Evolutionary conservation across 2,329 filamentous ascomycete species (phyloP), one percentile per base, ranked within the genome.

Genomic region (Pseudocercospora crystallina): DNA sequence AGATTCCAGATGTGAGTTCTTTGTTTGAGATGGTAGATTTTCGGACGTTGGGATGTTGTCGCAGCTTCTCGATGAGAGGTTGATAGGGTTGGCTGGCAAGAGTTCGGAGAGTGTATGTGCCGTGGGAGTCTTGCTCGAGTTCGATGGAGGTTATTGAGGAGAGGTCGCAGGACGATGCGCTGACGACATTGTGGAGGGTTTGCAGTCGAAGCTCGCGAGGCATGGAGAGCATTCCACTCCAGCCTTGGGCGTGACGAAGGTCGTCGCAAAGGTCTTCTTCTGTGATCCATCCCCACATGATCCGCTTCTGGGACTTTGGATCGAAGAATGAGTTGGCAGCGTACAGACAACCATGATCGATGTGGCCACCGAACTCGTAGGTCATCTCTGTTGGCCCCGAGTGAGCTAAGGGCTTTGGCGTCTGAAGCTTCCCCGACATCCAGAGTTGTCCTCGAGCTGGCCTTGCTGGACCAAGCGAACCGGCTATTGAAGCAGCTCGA

Each of bases 251-350:
- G 49, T 74, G 67, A 3, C 75, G 71, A 11, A 72, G 56, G 2
- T 64, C 55, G 48, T 77, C 66, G 1, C 75, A 69, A 3, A 80
- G 56, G 44, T 78, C 75, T 10, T 80, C 77, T 56, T 80, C 77
- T 1, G 70, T 73, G 32, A 80, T 66, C 77, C 78, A 80, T 3
- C 76, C 76, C 62, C 71, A 78, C 1, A 75, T 67, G 4, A 80
- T 67, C 9, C 71, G 67, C 35, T 67, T 66, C 0, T 66, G 60
- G 0, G 73, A 71, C 3, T 69, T 57, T 0, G 76, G 73, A 39
- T 80, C 75, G 54, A 67, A 70, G 55, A 78, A 80, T 0, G 75
- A 73, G 47, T 76, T 78, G 3, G 74, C 73, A 0, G 77, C 78
- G 44, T 80, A 80, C 11, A 74, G 62, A 17, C 69, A 70, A 2